Evolutionary conservation across 768 basidiomycete species (phyloP), one percentile per base, ranked within the genome.

Genomic region (Suillus occidentalis): DNA sequence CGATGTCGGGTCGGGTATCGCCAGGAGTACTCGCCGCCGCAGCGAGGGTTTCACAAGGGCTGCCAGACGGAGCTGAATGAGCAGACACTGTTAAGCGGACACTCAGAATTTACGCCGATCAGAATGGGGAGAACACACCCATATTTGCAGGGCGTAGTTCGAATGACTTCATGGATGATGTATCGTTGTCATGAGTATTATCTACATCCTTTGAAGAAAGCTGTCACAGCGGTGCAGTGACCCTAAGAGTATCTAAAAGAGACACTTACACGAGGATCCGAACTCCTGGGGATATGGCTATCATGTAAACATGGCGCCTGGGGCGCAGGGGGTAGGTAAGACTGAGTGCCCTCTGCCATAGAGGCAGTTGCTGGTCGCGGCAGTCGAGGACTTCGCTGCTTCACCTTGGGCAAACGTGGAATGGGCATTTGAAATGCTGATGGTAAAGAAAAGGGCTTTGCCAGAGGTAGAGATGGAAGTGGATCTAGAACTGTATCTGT

Each of bases 321-420:
- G 25, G 76, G 72, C 36, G 72, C 66, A 16, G 82, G 81, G 43
- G 86, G 85, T 36, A 87, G 72, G 34, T 84, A 71, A 10, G 70
- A 42, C 28, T 72, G 50, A 56, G 69, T 72, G 16, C 79, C 80
- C 61, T 86, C 83, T 12, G 80, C 76, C 20, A 80, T 73, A 59
- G 83, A 81, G 4, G 84, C 79, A 7, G 83, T 81, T 0, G 81
- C 77, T 20, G 81, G 82, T 65, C 81, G 76, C 49, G 78, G 72
- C 0, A 68, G 71, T 64, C 71, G 71, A 47, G 72, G 72, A 50
- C 67, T 64, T 52, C 75, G 75, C 49, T 76, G 77, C 39, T 22
- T 65, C n/a, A 66, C 60, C 31, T 63, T 61, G 61, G 73, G 70
- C 49, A 81, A 68, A 67, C 79, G 74, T 56, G 78, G 74, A 58